Evolutionary conservation across 805 yeast genomes (phyloP), one percentile per base, ranked within the genome.

Genomic region (Schizosaccharomyces cryophilus): DNA sequence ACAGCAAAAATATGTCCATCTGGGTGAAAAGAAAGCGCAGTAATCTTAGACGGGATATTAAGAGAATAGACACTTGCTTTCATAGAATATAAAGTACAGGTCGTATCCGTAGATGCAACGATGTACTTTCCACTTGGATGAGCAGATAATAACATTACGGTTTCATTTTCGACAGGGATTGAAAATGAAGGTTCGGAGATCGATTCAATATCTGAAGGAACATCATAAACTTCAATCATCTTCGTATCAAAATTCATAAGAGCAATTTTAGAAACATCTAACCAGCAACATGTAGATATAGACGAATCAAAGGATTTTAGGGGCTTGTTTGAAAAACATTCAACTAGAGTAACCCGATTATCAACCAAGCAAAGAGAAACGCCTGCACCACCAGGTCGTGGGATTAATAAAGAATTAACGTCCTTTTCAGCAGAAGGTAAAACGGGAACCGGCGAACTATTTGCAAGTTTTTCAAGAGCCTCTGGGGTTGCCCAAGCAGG

Each of bases 1-100:
- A 42, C 54, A 17, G 35, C 61, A n/a, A 59, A 31, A 17, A 59
- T 24, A n/a, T 59, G 54, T 24, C 61, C 61, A 29, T 59, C 61
- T 19, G 61, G 61, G 31, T 59, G 61, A 26, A 59, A 40, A 21
- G 61, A 55, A 21, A 45, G 30, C 3, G 60, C 15, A 6, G 29
- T 19, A 9, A 56, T 30, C 7, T 5, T 19, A 19, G n/a, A 3
- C 5, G 30, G 17, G 13, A 21, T 5, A 17, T n/a, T 19, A 15
- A 35, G 13, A 21, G 21, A 29, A 35, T 56, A 56, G n/a, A 56
- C 42, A n/a, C 11, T 7, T 17, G 9, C 30, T 29, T 56, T 35
- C 42, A 26, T 30, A 6, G 60, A 40, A 40, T 15, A 56, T 19
- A 56, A 5, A 56, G 6, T 38, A 13, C 61, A 40, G 4, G 21